A percentile compares a stretch with the other conserved stretches of the same genome.
Evolutionary conservation across 768 basidiomycete genomes (phyloP).

Genomic region (Suillus subaureus): DNA sequence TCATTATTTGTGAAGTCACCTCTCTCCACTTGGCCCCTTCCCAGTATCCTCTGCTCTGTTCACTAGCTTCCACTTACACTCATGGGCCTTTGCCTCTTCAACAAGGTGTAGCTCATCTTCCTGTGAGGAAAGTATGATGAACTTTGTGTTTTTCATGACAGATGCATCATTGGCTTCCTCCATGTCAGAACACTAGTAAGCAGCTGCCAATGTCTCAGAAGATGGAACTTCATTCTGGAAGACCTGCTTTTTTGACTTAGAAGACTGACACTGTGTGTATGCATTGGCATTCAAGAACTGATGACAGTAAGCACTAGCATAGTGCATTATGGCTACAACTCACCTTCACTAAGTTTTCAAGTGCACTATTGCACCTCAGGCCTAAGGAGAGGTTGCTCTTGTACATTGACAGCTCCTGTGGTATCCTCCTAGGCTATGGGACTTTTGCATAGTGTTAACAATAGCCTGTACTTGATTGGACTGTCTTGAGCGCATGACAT

Average conservation of each 20-base stretch:
- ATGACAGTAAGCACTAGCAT: not conserved
- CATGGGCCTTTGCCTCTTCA: not conserved
- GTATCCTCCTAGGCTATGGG: slow-evolving; percentile 2
- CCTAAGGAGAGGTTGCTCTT: not conserved
- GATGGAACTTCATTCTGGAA: not conserved
- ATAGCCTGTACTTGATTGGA: not conserved
- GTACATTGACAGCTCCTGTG: not conserved
- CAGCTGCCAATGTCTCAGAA: not conserved
- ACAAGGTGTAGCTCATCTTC: not conserved
- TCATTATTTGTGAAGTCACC: not conserved
- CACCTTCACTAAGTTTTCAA: not conserved
- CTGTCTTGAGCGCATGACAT: not conserved
- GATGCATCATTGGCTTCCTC: not conserved
- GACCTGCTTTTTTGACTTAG: not conserved
- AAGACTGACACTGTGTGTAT: not conserved
- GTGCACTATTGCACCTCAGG: not conserved
- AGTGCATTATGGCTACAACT: not conserved
- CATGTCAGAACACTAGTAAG: not conserved
- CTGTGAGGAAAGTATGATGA: not conserved
- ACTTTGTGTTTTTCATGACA: not conserved
- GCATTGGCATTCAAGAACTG: not conserved
- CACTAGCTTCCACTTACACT: not conserved
- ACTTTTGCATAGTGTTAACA: not conserved
- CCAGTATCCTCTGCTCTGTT: not conserved
- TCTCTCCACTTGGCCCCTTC: not conserved